A percentile compares a stretch with the other conserved stretches of the same genome.
These are phyloP conservation scores for Bruguiera sexangula DNA, from an alignment of 345 rosid genomes.

Conservation along the genomic window DNA sequence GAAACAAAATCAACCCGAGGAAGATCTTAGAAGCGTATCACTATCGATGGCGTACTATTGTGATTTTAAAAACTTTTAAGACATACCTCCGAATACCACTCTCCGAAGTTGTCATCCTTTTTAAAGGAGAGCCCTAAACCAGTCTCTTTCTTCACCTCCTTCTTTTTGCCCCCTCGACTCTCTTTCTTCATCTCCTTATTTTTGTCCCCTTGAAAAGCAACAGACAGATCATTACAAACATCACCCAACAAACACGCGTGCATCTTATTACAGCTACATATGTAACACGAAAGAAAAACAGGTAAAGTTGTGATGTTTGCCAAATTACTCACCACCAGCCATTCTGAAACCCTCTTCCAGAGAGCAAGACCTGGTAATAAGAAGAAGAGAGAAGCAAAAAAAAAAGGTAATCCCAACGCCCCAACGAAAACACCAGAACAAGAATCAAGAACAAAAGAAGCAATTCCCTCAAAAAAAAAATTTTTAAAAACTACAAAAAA, in stretches of 20 bases:
- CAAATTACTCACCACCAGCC: constrained; percentile 35
- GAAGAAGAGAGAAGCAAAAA: too few relatives aligned
- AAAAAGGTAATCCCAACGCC: neutral
- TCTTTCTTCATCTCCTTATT: constrained; percentile 56
- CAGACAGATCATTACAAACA: neutral
- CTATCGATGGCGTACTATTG: too few relatives aligned
- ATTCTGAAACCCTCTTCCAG: neutral
- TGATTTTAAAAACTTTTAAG: neutral
- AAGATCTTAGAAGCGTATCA: too few relatives aligned
- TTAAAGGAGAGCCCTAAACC: constrained; percentile 73
- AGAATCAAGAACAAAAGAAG: too few relatives aligned
- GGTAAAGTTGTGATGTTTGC: too few relatives aligned
- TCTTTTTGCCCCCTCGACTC: constrained; percentile 58
- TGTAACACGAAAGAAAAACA: neutral
- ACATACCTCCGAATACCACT: constrained; percentile 92
- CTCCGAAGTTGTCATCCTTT: constrained; percentile 92
- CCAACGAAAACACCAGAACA: too few relatives aligned
- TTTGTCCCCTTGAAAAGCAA: constrained; percentile 41
- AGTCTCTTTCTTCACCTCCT: constrained; percentile 80
- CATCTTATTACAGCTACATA: neutral
- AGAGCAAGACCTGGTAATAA: neutral
- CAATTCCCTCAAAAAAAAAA: too few relatives aligned
- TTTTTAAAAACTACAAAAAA: too few relatives aligned
- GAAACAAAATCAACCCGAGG: too few relatives aligned
- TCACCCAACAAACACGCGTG: neutral